Base-by-base conservation (phyloP, 1,284 basidiomycete genomes). In the Meripilus lineatus region DNA sequence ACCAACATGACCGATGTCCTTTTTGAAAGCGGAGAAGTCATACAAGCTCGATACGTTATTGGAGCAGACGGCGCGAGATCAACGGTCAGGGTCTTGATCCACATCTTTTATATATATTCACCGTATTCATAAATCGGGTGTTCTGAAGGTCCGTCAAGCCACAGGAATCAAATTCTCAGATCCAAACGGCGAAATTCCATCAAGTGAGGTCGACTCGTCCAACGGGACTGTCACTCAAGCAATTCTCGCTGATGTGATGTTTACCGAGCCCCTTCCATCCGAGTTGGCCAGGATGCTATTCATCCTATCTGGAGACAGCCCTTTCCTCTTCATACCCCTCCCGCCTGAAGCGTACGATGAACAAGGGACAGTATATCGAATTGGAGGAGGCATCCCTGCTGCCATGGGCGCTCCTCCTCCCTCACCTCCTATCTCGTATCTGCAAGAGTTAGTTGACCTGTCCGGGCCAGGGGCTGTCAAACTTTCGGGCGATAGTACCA, bases 61-160 rank as follows among this genome's bases (percentile, higher is more conserved):
- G 77, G 74, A 32, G 77, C 79, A 10, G 77, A 81, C 55, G 79
- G 79, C n/a, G 62, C 71, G 14, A 66, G 58, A 41, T 81, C 79
- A 2, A 57, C 61, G 14, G 79, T 76, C 53, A 50, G 75, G 50
- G 5, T 54, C 46, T 13, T 10, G n/a, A n/a, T n/a, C n/a, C 17
- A 36, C 34, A 8, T 54, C 47, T 14, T 8, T 24, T 22, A 11
- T 11, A 30, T 20, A 14, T 28, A n/a, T 11, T 23, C 40, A 28
- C 47, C 17, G n/a, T 26, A 10, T 36, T 18, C 24, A 23, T 24
- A 30, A 21, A 30, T 18, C 15, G 32, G 18, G 32, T 23, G 20
- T 34, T 18, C 38, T 22, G 34, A 18, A 62, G 63, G 45, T 64
- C 25, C 62, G 63, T 45, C 38, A 52, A n/a, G 32, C 47, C n/a